phyloP scores from a whole-genome alignment of 345 rosid genomes.

The Linum tenue region DNA sequence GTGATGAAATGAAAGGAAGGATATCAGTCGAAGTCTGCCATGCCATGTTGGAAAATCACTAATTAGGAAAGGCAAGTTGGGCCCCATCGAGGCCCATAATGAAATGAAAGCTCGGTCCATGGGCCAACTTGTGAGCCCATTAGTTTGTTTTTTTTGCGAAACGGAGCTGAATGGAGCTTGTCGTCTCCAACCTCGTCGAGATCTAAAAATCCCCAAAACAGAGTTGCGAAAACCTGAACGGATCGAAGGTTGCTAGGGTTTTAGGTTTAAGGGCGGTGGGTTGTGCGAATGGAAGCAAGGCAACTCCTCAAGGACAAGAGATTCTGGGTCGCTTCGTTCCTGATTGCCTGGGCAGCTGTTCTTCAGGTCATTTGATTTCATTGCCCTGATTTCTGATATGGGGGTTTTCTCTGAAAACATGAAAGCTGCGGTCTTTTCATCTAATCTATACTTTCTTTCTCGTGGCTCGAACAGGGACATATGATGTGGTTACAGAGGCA shows the following conservation, averaged over 20 bases:
- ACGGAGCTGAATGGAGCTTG: background rate
- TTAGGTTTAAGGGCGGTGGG: background rate
- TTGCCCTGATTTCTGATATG: no score
- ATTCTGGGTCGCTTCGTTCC: constrained; percentile 73
- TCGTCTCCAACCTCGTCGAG: background rate
- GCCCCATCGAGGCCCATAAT: background rate
- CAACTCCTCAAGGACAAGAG: constrained; percentile 63
- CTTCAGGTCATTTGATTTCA: constrained; percentile 44
- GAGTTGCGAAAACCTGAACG: background rate
- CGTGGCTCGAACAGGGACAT: constrained; percentile 46
- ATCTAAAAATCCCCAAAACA: background rate
- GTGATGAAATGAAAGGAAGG: background rate
- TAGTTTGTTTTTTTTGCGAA: no score
- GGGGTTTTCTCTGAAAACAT: no score
- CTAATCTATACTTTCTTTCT: background rate
- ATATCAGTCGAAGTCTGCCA: no score
- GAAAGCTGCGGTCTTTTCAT: background rate
- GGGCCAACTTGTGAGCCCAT: background rate
- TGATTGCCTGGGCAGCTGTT: constrained; percentile 82
- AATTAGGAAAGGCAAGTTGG: background rate
- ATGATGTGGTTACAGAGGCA: constrained; percentile 90
- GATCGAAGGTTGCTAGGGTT: background rate
- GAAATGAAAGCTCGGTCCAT: background rate
- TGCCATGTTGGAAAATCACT: no score
- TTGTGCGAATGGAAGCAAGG: constrained; percentile 18